phyloP scores from a whole-genome alignment of 805 yeast genomes.

The Lipomyces lipofer region DNA sequence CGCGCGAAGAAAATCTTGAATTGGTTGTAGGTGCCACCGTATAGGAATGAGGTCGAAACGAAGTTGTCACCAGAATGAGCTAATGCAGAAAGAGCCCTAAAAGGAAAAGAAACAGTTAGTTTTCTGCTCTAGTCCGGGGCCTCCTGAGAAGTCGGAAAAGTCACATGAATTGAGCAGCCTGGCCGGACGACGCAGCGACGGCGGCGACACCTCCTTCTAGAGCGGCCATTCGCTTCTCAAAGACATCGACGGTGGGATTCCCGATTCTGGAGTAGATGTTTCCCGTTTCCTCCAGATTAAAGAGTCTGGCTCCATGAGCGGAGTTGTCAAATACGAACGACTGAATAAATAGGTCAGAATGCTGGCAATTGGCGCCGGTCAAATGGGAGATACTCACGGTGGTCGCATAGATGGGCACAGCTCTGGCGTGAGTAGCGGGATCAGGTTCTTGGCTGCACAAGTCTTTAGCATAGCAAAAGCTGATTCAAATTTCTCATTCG shows the following conservation, averaged over 20 bases:
- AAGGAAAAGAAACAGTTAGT: too few relatives aligned
- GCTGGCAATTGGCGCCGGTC: too few relatives aligned
- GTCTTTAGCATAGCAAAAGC: not conserved
- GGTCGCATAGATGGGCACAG: constrained; percentile 91
- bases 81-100: constrained; percentile 27
- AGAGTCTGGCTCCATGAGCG: constrained; percentile 87
- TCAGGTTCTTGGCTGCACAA: constrained; percentile 56
- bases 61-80: constrained; percentile 78
- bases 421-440: constrained; percentile 68
- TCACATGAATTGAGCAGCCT: constrained; percentile 78
- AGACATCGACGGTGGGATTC: constrained; percentile 91
- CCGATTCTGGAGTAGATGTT: constrained; percentile 84
- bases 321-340: constrained; percentile 87
- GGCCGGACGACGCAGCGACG: constrained; percentile 90
- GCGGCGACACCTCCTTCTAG: constrained; percentile 92
- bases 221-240: constrained; percentile 89
- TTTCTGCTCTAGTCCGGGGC: too few relatives aligned
- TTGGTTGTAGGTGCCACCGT: constrained; percentile 97
- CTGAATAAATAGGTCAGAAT: too few relatives aligned
- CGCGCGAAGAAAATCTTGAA: constrained; percentile 90
- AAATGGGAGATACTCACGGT: constrained; percentile 41
- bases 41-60: constrained; percentile 78
- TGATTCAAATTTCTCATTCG: not conserved
- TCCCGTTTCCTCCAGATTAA: constrained; percentile 81
- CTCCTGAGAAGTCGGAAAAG: too few relatives aligned